Conservation (phyloP, 768 basidiomycete genomes). For the Collybiopsis confluens region DNA sequence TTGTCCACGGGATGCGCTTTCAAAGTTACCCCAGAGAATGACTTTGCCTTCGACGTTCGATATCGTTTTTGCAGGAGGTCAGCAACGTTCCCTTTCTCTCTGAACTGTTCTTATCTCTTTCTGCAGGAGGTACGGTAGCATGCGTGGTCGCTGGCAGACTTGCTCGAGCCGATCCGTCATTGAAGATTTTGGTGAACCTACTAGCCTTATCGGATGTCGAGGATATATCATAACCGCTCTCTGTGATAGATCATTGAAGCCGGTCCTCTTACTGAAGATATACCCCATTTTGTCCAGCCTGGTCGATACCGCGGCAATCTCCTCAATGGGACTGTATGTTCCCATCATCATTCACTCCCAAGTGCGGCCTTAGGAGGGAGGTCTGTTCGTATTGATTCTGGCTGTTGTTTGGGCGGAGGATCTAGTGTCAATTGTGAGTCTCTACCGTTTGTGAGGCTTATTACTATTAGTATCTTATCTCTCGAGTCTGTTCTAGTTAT, state of each 20-base stretch:
- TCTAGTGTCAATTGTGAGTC: conserved; percentile 40
- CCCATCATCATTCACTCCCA: conserved; percentile 27
- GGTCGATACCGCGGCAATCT: conserved; percentile 31
- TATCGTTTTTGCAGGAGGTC: conserved; percentile 34
- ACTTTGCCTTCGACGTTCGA: conserved; percentile 19
- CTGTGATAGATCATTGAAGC: conserved; percentile 29
- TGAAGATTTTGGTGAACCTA: conserved; percentile 37
- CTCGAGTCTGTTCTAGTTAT: conserved; percentile 17
- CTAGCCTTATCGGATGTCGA: too few species aligned
- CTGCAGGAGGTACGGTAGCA: conserved; percentile 28
- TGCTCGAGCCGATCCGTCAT: conserved; percentile 27
- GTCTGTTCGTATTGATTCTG: conserved; percentile 24
- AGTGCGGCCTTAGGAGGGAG: conserved; percentile 30
- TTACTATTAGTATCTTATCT: background rate
- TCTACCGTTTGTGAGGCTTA: too few species aligned
- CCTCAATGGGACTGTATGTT: conserved; percentile 28
- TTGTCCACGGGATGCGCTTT: too few species aligned
- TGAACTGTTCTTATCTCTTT: background rate
- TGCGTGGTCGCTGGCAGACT: conserved; percentile 37
- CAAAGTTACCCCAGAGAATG: too few species aligned
- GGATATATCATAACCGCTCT: too few species aligned
- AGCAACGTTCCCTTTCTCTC: background rate
- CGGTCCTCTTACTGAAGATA: conserved; percentile 32
- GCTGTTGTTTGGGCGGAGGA: conserved; percentile 41
- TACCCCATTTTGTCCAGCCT: conserved; percentile 35